Conservation (phyloP, 257 asterid species). For the Avicennia marina region DNA sequence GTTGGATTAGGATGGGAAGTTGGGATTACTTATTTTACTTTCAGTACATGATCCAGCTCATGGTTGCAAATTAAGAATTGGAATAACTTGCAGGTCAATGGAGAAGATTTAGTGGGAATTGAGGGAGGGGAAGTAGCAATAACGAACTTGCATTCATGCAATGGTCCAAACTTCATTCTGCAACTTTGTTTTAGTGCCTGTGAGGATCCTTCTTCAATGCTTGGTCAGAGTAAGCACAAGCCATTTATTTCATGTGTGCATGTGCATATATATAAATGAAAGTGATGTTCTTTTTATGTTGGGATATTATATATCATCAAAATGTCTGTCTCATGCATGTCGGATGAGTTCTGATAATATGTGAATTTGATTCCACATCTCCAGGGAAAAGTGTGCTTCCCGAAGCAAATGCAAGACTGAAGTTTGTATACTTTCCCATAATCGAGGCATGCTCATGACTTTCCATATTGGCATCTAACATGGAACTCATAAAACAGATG, state of each 20-base stretch:
- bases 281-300: background rate
- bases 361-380: slow-evolving; percentile 14
- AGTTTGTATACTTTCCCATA: slow-evolving; percentile 65
- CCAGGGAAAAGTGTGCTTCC: slow-evolving; percentile 31
- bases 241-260: background rate
- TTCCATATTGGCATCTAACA: slow-evolving; percentile 8
- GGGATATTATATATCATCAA: background rate
- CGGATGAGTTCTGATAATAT: background rate
- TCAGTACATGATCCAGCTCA: background rate
- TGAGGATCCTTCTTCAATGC: slow-evolving; percentile 17
- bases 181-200: slow-evolving; percentile 39
- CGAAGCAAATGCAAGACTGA: slow-evolving; percentile 73
- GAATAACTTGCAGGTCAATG: slow-evolving; percentile 54
- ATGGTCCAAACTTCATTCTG: slow-evolving; percentile 53
- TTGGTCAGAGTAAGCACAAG: slow-evolving; percentile 35
- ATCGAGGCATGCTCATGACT: slow-evolving; percentile 31
- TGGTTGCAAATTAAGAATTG: background rate
- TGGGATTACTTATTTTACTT: background rate
- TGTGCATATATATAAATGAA: background rate
- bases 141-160: slow-evolving; percentile 56
- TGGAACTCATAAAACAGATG: slow-evolving; percentile 6
- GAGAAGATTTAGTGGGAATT: slow-evolving; percentile 43
- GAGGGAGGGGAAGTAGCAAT: slow-evolving; percentile 62
- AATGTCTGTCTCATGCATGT: background rate
- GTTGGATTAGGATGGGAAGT: background rate